Evolutionary conservation across 1,139 yeast genomes (phyloP).

Genomic region (Insectozyma bohioensis): DNA sequence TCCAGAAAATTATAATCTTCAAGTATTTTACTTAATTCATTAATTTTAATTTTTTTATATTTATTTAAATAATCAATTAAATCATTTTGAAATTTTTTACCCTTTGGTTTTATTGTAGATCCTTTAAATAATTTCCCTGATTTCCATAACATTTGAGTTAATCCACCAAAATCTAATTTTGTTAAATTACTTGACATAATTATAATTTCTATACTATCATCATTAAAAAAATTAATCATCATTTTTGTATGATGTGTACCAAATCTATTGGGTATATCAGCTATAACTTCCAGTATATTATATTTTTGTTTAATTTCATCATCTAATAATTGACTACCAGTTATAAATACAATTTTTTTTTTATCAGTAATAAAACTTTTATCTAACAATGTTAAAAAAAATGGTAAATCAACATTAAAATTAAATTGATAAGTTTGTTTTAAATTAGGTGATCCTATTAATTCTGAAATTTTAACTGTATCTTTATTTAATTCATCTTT

Average conservation of each 20-base stretch:
- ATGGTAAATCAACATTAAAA: constrained; percentile 43
- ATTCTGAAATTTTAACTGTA: constrained; percentile 22
- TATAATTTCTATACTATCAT: constrained; percentile 46
- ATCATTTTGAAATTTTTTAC: constrained; percentile 31
- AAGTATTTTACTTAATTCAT: constrained; percentile 28
- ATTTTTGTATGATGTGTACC: constrained; percentile 68
- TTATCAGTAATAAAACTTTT: constrained; percentile 20
- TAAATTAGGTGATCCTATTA: constrained; percentile 34
- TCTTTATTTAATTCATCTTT: constrained; percentile 22
- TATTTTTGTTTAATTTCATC: constrained; percentile 16
- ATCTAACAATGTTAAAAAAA: constrained; percentile 36
- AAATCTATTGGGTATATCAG: constrained; percentile 32
- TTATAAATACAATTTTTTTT: constrained; percentile 30
- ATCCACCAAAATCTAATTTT: constrained; percentile 49
- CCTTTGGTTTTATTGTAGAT: constrained; percentile 10
- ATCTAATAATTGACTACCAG: constrained; percentile 26
- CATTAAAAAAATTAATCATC: constrained; percentile 56
- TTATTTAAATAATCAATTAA: constrained; percentile 41
- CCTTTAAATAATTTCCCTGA: constrained; percentile 44
- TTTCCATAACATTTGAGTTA: constrained; percentile 68
- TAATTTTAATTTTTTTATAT: constrained; percentile 34
- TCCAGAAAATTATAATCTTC: constrained; percentile 41
- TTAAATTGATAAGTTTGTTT: constrained; percentile 49
- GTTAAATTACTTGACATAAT: constrained; percentile 63
- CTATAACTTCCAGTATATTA: constrained; percentile 31